Conservation (phyloP, 345 rosid genomes). For the Populus nigra region DNA sequence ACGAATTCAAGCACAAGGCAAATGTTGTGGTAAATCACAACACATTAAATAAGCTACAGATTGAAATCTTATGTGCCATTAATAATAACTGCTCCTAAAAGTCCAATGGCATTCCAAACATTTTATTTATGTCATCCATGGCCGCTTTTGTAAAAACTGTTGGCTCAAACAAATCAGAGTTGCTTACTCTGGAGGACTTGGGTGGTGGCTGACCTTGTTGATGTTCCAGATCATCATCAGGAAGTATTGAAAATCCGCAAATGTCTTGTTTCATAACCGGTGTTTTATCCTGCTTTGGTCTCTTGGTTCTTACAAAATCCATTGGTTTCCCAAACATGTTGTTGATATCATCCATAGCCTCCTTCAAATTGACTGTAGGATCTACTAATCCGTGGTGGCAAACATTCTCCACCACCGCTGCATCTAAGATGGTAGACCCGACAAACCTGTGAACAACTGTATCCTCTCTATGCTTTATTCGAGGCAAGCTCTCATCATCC, state of each 20-base stretch:
- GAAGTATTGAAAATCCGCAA: constrained; percentile 69
- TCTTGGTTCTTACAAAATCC: constrained; percentile 70
- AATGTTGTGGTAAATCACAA: not conserved
- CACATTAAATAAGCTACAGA: not conserved
- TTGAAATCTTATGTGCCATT: not conserved
- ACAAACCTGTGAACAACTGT: constrained; percentile 83
- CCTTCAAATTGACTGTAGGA: constrained; percentile 92
- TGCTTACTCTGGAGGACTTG: constrained; percentile 34
- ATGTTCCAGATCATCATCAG: constrained; percentile 62
- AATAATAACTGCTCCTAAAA: constrained; percentile 36
- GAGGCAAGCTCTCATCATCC: constrained; percentile 38
- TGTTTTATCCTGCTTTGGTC: constrained; percentile 53
- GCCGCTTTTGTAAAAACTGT: constrained; percentile 81
- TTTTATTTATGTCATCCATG: constrained; percentile 77
- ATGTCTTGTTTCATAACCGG: constrained; percentile 34
- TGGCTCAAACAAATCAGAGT: constrained; percentile 65
- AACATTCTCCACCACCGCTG: constrained; percentile 77
- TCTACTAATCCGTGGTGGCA: constrained; percentile 99
- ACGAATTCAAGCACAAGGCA: not conserved
- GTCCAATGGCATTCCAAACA: constrained; percentile 82
- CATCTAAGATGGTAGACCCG: constrained; percentile 70
- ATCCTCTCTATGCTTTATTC: constrained; percentile 66
- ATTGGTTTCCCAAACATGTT: constrained; percentile 96
- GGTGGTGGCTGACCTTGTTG: constrained; percentile 26
- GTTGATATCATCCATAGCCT: constrained; percentile 92